A percentile compares a stretch with the other conserved stretches of the same genome.
These are phyloP conservation scores for Pichia nakasei DNA, from an alignment of 805 yeast species.

Conservation along the genomic window DNA sequence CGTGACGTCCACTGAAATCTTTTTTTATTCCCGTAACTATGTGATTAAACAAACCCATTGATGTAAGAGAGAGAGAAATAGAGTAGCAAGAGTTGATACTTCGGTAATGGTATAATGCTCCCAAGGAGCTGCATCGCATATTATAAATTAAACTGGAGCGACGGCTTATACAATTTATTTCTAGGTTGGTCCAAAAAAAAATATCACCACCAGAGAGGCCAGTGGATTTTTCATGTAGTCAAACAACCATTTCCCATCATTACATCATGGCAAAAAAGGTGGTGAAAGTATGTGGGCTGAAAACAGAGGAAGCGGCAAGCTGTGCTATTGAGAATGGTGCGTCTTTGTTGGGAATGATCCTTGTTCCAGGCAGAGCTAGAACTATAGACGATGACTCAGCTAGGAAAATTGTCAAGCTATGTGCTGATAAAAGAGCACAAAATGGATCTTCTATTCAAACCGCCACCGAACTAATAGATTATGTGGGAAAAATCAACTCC, in stretches of 20 bases:
- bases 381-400: constrained; percentile 50
- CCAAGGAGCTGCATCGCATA: no score
- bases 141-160: no score
- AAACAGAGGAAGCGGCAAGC: constrained; percentile 58
- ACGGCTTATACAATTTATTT: no score
- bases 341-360: constrained; percentile 69
- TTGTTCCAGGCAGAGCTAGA: constrained; percentile 76
- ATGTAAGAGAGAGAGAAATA: no score
- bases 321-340: constrained; percentile 67
- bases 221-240: no score
- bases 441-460: constrained; percentile 16
- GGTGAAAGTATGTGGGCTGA: constrained; percentile 85
- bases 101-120: no score
- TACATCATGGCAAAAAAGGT: constrained; percentile 22
- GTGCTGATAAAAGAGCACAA: constrained; percentile 16
- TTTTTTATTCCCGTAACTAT: constrained; percentile 12
- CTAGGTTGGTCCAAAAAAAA: no score
- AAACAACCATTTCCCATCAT: no score
- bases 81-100: no score
- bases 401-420: constrained; percentile 31
- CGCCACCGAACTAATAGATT: constrained; percentile 16
- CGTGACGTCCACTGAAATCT: neutral
- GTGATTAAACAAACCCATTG: constrained; percentile 18
- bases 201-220: no score
- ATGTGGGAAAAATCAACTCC: constrained; percentile 11